phyloP scores from a whole-genome alignment of 148 eudicot genomes.

The Rhododendron griersonianum region DNA sequence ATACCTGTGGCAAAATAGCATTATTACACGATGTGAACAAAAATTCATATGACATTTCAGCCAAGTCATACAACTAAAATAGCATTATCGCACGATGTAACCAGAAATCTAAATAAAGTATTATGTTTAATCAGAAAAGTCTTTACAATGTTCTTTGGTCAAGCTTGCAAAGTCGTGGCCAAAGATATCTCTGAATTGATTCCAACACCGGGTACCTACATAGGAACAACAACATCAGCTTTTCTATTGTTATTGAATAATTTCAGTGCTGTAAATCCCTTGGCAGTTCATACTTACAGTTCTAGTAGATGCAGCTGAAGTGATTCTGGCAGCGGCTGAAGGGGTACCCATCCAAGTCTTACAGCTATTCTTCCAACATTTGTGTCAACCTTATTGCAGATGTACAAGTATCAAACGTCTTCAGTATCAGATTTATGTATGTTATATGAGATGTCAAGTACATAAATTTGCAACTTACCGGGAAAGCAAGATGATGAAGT shows the following conservation, averaged over 20 bases:
- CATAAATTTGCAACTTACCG: conserved; percentile 48
- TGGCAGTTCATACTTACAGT: conserved; percentile 47
- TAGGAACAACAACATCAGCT: conserved; percentile 16
- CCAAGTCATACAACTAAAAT: background rate
- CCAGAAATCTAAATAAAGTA: conserved; percentile 4
- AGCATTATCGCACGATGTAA: background rate
- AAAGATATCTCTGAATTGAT: conserved; percentile 84
- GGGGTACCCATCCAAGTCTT: conserved; percentile 98
- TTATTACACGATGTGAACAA: conserved; percentile 9
- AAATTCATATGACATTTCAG: background rate
- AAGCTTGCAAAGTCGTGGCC: conserved; percentile 99
- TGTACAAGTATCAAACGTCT: conserved; percentile 10
- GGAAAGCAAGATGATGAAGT: conserved; percentile 97
- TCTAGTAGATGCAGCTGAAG: conserved; percentile 95
- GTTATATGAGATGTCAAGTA: background rate
- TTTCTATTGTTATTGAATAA: background rate
- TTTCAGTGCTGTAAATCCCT: background rate
- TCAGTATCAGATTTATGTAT: background rate
- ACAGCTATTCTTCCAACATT: conserved; percentile 98
- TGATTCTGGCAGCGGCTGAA: conserved; percentile 95
- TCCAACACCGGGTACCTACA: conserved; percentile 91
- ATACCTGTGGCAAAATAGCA: conserved; percentile 45
- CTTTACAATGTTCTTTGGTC: conserved; percentile 91
- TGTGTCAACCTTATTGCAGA: conserved; percentile 69
- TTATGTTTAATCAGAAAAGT: conserved; percentile 1